Conservation (phyloP, 768 basidiomycete species). For the Boletellus emodensis region DNA sequence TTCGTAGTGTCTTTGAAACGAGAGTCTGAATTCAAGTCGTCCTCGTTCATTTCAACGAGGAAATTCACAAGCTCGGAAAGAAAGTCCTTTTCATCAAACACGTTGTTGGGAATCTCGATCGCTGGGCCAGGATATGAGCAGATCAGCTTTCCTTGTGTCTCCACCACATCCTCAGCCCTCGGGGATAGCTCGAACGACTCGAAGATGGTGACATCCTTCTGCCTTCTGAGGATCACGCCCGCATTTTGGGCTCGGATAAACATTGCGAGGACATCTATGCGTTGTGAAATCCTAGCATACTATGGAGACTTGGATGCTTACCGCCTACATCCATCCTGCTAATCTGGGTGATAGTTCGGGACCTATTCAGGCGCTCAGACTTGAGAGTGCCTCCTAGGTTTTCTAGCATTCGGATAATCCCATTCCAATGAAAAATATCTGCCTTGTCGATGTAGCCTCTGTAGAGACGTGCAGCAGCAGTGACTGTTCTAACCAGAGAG, state of each 20-base stretch:
- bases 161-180: slow-evolving; percentile 29
- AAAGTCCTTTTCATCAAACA: slow-evolving; percentile 24
- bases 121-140: slow-evolving; percentile 45
- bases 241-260: slow-evolving; percentile 46
- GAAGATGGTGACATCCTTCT: slow-evolving; percentile 6
- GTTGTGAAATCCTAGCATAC: not conserved
- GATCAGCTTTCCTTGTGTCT: slow-evolving; percentile 37
- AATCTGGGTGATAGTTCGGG: not conserved
- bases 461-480: not conserved
- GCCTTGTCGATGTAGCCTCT: not conserved
- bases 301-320: not conserved
- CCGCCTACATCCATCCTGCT: not conserved
- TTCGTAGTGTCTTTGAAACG: slow-evolving; percentile 26
- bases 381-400: not conserved
- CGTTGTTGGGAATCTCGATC: slow-evolving; percentile 27
- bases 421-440: not conserved
- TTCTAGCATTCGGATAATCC: not conserved
- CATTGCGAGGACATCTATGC: slow-evolving; percentile 35
- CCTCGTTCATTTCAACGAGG: slow-evolving; percentile 32
- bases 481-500: slow-evolving; percentile 20
- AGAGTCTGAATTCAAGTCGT: slow-evolving; percentile 22
- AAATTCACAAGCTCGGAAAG: slow-evolving; percentile 35
- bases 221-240: slow-evolving; percentile 35
- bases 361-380: not conserved
- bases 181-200: slow-evolving; percentile 43